Percentiles rank a stretch among this genome's conserved stretches.
Conservation (phyloP, 495 filamentous ascomycete species). For the Neurospora hispaniola region DNA sequence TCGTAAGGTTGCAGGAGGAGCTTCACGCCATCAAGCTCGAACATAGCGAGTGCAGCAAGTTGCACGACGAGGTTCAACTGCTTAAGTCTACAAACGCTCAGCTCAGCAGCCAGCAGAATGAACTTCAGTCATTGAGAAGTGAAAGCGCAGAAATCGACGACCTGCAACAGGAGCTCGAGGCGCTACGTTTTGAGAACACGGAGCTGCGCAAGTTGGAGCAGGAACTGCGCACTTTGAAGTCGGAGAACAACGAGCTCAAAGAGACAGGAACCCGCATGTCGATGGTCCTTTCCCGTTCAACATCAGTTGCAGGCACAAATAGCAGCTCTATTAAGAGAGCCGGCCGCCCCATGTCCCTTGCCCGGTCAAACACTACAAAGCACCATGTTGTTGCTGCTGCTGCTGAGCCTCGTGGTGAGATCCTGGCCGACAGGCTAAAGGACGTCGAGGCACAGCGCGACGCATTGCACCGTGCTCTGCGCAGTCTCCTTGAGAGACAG, state of each 20-base stretch:
- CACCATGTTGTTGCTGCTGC: constrained; percentile 26
- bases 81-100: constrained; percentile 50
- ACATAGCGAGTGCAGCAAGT: constrained; percentile 31
- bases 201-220: constrained; percentile 49
- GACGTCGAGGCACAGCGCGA: constrained; percentile 91
- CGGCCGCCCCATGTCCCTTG: constrained; percentile 25
- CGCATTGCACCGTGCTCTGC: constrained; percentile 76
- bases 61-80: constrained; percentile 64
- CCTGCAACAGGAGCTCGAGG: constrained; percentile 63
- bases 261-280: constrained; percentile 16
- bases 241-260: constrained; percentile 44
- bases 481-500: constrained; percentile 78
- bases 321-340: constrained; percentile 12
- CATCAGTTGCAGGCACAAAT: constrained; percentile 27
- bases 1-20: not conserved
- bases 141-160: constrained; percentile 52
- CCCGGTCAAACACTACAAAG: constrained; percentile 53
- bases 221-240: constrained; percentile 55
- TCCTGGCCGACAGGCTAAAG: constrained; percentile 73
- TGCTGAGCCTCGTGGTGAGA: constrained; percentile 55
- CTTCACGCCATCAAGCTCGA: not conserved
- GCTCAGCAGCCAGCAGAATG: not conserved
- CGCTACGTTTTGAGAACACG: constrained; percentile 51
- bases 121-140: constrained; percentile 36
- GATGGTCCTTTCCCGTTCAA: constrained; percentile 31